Base-by-base conservation (phyloP, 352 stramenopile genomes). In the Phytopythium montanum region DNA sequence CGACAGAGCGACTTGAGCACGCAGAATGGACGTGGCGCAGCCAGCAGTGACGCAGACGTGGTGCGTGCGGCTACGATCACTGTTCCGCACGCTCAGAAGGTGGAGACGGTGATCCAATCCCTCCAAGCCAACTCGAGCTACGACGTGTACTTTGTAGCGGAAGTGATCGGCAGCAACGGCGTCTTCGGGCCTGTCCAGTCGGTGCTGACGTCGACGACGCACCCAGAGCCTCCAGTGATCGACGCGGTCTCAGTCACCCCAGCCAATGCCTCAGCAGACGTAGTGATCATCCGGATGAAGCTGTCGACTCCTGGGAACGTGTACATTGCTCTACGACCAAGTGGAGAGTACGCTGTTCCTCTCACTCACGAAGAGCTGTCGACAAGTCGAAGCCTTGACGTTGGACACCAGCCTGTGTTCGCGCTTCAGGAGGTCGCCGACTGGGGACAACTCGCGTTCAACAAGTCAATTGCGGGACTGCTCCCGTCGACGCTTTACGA, bases 91-190 rank as follows among this genome's bases (percentile, higher is more conserved):
- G 77, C 82, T 6, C 72, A 88, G 45, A 87, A 88, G 26, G 52
- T 91, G 2, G 79, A 83, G 56, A 73, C 65, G 23, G 33, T 63
- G 2, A 66, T 92, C 1, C 26, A 67, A 8, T 67, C 75, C 0
- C 60, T 94, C 14, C 23, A 50, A 12, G 25, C 79, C 0, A 92
- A 92, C 52, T 81, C 69, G 25, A 90, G 70, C 69, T 94, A 92
- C 66, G 83, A 92, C 39, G 82, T 92, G 60, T 92, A 87, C 69
- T 87, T 94, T 64, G 83, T 94, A 10, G 74, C 77, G 14, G 82
- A 94, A 46, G 85, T 91, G 21, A 72, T 75, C 13, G 73, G 75
- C 34, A 94, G 85, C 64, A 92, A 94, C 45, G 85, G 82, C 4
- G 82, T 94, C 12, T 94, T 85, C 54, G 85, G 85, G 8, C 55